Evolutionary conservation across 2,329 filamentous ascomycete genomes (phyloP), one percentile per base, ranked within the genome.

Genomic region (Penicillium palitans): DNA sequence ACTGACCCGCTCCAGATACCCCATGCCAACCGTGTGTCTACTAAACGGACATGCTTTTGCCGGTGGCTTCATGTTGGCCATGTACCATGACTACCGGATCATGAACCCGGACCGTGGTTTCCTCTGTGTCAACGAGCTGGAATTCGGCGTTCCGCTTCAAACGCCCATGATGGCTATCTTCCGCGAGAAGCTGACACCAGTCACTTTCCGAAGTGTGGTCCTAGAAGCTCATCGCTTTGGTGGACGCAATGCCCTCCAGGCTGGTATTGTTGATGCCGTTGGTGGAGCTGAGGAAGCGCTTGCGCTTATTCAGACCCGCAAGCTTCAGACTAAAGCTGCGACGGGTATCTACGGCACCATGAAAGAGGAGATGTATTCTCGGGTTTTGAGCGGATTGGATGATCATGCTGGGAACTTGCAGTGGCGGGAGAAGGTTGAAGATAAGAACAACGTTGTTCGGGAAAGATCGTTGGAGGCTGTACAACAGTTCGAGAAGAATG

Each of bases 61-160:
- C 6, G 90, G 85, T 46, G 90, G 89, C n/a, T 79, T 93, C 60
- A 93, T 95, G 87, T 79, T 89, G 10, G 85, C 89, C 58, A 90
- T 91, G 84, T 86, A 89, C 76, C 90, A 93, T 75, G 90, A 93
- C 77, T 95, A 95, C 78, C 85, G 91, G 29, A 81, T 95, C 65
- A 89, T 90, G 78, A 89, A 89, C 69, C 83, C 87, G 0, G 70
- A 80, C 2, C 80, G 83, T 21, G 91, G 90, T n/a, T 93, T 86
- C 75, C 74, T 90, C 40, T 93, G 90, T 75, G 78, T 95, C 65
- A 93, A 93, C 74, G 90, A 95, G 77, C 80, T 95, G 15, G 87
- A 92, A 64, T 89, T 95, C 61, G 90, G 90, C 52, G 87, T 88
- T 1, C 84, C 88, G n/a, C 82, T 95, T 37, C 84, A 87, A 64